Evolutionary conservation across 139 green algal species (phyloP).

Genomic region (Auxenochlorella protothecoides): DNA sequence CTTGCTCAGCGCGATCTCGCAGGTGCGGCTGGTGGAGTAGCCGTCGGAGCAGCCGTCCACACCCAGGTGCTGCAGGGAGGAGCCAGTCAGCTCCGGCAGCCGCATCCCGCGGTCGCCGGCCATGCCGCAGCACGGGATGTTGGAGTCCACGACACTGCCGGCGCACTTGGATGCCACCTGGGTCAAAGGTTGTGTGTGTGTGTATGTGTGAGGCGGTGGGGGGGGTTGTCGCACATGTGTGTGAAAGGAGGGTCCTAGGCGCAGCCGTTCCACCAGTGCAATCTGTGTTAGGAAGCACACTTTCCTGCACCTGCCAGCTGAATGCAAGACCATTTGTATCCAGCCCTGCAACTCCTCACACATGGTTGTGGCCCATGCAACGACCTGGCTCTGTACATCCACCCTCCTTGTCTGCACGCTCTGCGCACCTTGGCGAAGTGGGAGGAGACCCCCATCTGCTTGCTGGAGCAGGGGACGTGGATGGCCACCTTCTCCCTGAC

Average conservation of each 20-base stretch:
- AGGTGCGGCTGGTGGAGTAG: conserved; percentile 88
- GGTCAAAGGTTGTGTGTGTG: not conserved
- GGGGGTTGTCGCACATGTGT: too few relatives aligned
- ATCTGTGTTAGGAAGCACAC: too few relatives aligned
- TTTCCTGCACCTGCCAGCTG: too few relatives aligned
- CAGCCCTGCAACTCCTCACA: too few relatives aligned
- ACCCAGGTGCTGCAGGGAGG: conserved; percentile 43
- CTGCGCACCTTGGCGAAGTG: conserved; percentile 52
- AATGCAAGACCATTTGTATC: too few relatives aligned
- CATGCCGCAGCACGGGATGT: conserved; percentile 94
- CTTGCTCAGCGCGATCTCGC: conserved; percentile 88
- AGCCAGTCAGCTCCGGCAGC: conserved; percentile 82
- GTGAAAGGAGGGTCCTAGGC: too few relatives aligned
- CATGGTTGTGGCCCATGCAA: too few relatives aligned
- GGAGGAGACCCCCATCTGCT: conserved; percentile 95
- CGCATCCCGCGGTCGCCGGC: conserved; percentile 90
- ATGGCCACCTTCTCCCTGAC: conserved; percentile 75
- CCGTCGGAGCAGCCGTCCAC: conserved; percentile 64
- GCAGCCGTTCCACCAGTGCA: too few relatives aligned
- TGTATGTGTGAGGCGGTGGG: too few relatives aligned
- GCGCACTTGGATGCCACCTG: conserved; percentile 69
- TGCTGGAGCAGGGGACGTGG: conserved; percentile 93
- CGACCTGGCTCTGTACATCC: not conserved
- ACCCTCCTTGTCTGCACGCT: not conserved
- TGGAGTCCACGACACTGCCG: conserved; percentile 58